phyloP scores from a whole-genome alignment of 2,329 filamentous ascomycete species.

The Colletotrichum aenigma region DNA sequence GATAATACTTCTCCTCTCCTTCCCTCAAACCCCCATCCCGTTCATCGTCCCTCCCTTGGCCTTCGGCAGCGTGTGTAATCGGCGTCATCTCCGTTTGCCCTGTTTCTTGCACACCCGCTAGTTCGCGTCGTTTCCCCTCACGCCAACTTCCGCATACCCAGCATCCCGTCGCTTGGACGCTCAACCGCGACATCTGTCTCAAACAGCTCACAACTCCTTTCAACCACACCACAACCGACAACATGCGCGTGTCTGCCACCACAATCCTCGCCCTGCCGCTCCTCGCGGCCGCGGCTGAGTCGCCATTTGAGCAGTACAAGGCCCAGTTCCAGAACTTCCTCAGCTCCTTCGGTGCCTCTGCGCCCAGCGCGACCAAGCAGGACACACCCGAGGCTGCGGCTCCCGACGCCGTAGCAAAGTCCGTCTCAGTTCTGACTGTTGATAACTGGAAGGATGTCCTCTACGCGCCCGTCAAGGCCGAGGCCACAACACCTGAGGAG shows the following conservation, averaged over 20 bases:
- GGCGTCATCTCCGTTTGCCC: neutral
- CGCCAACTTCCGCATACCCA: neutral
- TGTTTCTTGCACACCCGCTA: neutral
- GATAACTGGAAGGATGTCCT: conserved; percentile 75
- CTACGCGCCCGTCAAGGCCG: conserved; percentile 63
- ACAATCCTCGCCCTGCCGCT: conserved; percentile 60
- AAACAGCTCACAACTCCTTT: neutral
- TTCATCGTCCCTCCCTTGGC: conserved; percentile 14
- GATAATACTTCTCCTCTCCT: neutral
- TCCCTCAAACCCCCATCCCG: neutral
- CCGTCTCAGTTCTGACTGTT: conserved; percentile 62
- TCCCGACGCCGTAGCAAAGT: conserved; percentile 42
- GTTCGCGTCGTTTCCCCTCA: conserved; percentile 9
- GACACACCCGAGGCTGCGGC: conserved; percentile 45
- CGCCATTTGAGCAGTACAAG: conserved; percentile 60
- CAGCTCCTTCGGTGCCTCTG: conserved; percentile 59
- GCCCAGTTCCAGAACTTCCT: conserved; percentile 69
- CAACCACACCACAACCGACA: conserved; percentile 15
- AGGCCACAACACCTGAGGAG: conserved; percentile 67
- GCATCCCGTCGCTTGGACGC: conserved; percentile 1
- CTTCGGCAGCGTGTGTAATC: neutral
- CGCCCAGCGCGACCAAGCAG: conserved; percentile 51
- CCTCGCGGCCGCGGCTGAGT: conserved; percentile 56
- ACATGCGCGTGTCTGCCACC: conserved; percentile 64
- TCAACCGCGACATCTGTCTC: conserved; percentile 14